Percentiles rank a stretch among this genome's conserved stretches.
Evolutionary conservation across 2,329 filamentous ascomycete species (phyloP).

Genomic region (Trichoderma atrobrunneum): DNA sequence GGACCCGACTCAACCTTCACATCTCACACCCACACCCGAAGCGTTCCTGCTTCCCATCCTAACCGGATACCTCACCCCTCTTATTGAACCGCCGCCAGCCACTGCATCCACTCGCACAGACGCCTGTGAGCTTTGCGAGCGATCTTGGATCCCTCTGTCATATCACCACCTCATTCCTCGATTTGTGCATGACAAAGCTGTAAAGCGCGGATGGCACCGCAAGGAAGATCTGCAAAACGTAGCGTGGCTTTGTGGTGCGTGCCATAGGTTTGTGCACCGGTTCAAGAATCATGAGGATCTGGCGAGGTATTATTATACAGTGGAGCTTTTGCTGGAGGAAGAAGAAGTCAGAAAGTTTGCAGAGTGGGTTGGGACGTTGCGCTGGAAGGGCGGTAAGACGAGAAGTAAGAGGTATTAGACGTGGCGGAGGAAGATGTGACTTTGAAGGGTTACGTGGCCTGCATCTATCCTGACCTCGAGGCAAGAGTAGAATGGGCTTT

Average conservation of each 20-base stretch:
- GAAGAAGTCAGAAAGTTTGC: slow-evolving; percentile 71
- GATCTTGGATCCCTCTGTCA: slow-evolving; percentile 71
- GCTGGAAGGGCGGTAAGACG: slow-evolving; percentile 61
- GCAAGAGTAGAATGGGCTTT: neutral
- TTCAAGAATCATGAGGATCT: slow-evolving; percentile 75
- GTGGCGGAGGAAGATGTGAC: neutral
- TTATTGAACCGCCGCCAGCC: slow-evolving; percentile 61
- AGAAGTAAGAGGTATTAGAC: neutral
- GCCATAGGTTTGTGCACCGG: slow-evolving; percentile 78
- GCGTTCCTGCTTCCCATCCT: slow-evolving; percentile 64
- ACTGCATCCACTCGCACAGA: slow-evolving; percentile 54
- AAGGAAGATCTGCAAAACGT: slow-evolving; percentile 74
- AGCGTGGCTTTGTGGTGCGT: slow-evolving; percentile 82
- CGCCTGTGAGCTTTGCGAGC: slow-evolving; percentile 72
- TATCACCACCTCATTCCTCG: slow-evolving; percentile 88
- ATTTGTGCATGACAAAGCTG: slow-evolving; percentile 69
- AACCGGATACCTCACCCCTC: slow-evolving; percentile 56
- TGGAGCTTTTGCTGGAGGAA: slow-evolving; percentile 66
- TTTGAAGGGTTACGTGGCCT: neutral
- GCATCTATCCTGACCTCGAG: neutral
- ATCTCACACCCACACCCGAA: slow-evolving; percentile 39
- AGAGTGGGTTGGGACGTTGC: slow-evolving; percentile 67
- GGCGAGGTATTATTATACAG: slow-evolving; percentile 68
- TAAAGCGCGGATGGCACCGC: slow-evolving; percentile 76
- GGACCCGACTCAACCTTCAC: slow-evolving; percentile 32